Percentiles rank a stretch among this genome's conserved stretches.
These are phyloP conservation scores for Candida coquimbonensis DNA, from an alignment of 805 yeast genomes.

Conservation along the genomic window DNA sequence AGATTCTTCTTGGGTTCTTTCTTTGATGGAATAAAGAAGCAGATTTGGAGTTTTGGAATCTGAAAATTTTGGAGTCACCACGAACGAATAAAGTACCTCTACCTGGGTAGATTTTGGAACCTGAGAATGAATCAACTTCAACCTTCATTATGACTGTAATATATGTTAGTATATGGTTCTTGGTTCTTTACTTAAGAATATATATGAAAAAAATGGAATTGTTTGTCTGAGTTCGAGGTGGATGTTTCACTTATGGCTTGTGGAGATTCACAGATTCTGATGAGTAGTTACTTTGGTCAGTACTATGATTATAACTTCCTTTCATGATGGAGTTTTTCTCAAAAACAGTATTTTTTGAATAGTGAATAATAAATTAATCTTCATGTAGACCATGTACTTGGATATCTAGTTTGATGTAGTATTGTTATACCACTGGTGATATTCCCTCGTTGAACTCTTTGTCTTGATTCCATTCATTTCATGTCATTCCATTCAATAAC, in stretches of 20 bases:
- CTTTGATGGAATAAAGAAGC: conserved; percentile 98
- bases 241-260: too few species aligned
- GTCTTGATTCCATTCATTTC: too few species aligned
- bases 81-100: conserved; percentile 99
- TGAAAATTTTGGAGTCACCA: conserved; percentile 99
- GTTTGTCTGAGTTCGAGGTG: too few species aligned
- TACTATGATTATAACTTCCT: too few species aligned
- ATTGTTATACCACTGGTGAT: too few species aligned
- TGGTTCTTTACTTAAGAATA: not conserved
- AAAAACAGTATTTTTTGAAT: too few species aligned
- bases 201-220: not conserved
- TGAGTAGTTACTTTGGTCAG: too few species aligned
- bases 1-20: conserved; percentile 99
- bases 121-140: conserved; percentile 99
- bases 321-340: too few species aligned
- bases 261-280: too few species aligned
- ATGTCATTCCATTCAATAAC: conserved; percentile 2
- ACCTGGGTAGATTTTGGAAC: conserved; percentile 99
- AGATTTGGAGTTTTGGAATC: conserved; percentile 97
- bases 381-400: too few species aligned
- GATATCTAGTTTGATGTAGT: too few species aligned
- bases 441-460: not conserved
- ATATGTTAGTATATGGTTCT: conserved; percentile 13
- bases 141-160: conserved; percentile 71
- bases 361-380: too few species aligned